Evolutionary conservation across 106 monocot species (phyloP).

Genomic region (Dioscorea zingiberensis): DNA sequence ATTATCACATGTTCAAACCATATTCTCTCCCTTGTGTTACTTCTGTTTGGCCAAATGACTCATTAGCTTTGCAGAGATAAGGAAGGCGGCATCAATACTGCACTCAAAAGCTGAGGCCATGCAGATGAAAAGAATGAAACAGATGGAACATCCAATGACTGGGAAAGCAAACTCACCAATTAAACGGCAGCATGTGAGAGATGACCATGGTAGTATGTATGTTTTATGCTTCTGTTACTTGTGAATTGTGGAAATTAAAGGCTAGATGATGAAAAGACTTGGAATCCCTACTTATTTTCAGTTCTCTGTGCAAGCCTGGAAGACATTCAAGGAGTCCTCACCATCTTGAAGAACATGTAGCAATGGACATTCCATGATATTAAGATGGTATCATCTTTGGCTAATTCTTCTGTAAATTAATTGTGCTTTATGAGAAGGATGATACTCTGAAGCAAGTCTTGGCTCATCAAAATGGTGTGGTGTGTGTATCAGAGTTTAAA

Average conservation of each 20-base stretch:
- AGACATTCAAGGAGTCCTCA: conserved; percentile 22
- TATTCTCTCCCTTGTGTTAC: too few relatives aligned
- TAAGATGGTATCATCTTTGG: too few relatives aligned
- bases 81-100: conserved; percentile 20
- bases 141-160: not conserved
- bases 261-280: too few relatives aligned
- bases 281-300: conserved; percentile 3
- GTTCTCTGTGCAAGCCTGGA: conserved; percentile 23
- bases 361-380: too few relatives aligned
- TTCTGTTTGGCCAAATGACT: too few relatives aligned
- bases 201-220: conserved; percentile 6
- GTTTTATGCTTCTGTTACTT: not conserved
- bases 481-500: too few relatives aligned
- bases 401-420: too few relatives aligned
- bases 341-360: conserved; percentile 15
- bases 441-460: too few relatives aligned
- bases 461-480: too few relatives aligned
- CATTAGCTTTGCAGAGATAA: conserved; percentile 21
- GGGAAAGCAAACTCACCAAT: not conserved
- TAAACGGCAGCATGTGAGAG: not conserved
- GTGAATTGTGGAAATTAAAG: not conserved
- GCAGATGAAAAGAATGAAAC: not conserved
- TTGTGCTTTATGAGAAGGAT: too few relatives aligned
- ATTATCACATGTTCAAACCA: too few relatives aligned
- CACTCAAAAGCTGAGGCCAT: conserved; percentile 20